phyloP scores from a whole-genome alignment of 208 protist species.

The Acanthamoeba polyphaga region DNA sequence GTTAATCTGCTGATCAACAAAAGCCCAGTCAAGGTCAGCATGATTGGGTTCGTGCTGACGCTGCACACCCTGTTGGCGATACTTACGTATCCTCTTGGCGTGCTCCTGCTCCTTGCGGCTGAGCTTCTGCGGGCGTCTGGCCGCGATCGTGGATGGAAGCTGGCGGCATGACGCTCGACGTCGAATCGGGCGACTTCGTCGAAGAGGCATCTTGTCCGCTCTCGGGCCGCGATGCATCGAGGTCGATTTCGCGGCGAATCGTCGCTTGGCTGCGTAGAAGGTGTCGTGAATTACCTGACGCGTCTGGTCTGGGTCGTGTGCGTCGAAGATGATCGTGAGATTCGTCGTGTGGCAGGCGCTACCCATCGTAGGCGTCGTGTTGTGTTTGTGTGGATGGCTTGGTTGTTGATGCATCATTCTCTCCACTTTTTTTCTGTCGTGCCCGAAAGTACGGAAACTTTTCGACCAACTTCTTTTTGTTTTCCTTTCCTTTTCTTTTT shows the following conservation, averaged over 20 bases:
- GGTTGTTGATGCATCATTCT: too few relatives aligned
- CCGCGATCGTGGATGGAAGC: too few relatives aligned
- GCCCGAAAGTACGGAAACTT: too few relatives aligned
- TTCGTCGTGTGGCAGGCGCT: neutral
- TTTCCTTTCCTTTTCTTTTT: too few relatives aligned
- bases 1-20: conserved; percentile 61
- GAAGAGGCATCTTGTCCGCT: too few relatives aligned
- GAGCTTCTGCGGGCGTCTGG: neutral
- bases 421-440: too few relatives aligned
- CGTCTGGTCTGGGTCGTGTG: neutral
- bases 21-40: neutral
- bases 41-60: neutral
- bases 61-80: neutral
- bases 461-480: too few relatives aligned
- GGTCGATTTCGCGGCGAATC: too few relatives aligned
- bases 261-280: neutral
- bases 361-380: neutral
- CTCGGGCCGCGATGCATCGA: neutral
- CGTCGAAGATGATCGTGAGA: neutral
- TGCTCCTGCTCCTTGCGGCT: neutral
- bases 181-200: neutral
- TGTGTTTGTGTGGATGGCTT: neutral
- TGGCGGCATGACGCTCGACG: neutral
- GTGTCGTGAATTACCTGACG: neutral
- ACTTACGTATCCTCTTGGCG: neutral